phyloP scores from a whole-genome alignment of 2,329 filamentous ascomycete genomes.

The Periconia sp. region DNA sequence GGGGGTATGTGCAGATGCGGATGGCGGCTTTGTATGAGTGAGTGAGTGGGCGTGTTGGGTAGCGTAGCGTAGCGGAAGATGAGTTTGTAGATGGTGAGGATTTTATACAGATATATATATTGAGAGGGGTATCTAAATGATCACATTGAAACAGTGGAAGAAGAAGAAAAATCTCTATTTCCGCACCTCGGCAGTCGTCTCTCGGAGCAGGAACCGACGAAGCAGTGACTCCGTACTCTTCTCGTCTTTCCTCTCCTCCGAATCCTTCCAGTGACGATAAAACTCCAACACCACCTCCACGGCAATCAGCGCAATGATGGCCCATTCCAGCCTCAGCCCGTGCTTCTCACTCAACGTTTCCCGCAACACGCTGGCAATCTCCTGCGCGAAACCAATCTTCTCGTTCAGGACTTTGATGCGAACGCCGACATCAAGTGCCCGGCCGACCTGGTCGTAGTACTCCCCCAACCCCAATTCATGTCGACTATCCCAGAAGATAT shows the following conservation, averaged over 20 bases:
- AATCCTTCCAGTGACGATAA: slow-evolving; percentile 69
- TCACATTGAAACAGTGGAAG: neutral
- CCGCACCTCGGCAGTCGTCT: slow-evolving; percentile 3
- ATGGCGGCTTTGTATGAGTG: slow-evolving; percentile 21
- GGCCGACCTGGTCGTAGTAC: slow-evolving; percentile 93
- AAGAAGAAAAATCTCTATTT: slow-evolving; percentile 2
- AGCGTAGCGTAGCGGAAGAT: too few relatives aligned
- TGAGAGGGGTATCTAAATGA: neutral
- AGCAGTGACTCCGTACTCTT: slow-evolving; percentile 45
- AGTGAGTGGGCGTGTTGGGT: too few relatives aligned
- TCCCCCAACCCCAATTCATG: slow-evolving; percentile 88
- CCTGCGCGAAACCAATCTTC: slow-evolving; percentile 96
- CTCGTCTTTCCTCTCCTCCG: slow-evolving; percentile 47
- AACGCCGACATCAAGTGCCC: slow-evolving; percentile 85
- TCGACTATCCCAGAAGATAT: slow-evolving; percentile 93
- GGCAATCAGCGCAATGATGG: slow-evolving; percentile 90
- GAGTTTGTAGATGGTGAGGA: too few relatives aligned
- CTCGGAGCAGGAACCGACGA: slow-evolving; percentile 37
- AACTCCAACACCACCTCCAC: slow-evolving; percentile 92
- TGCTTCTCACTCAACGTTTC: slow-evolving; percentile 91
- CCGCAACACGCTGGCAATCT: slow-evolving; percentile 86
- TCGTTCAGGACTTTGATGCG: slow-evolving; percentile 91
- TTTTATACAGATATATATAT: too few relatives aligned
- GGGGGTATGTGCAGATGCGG: slow-evolving; percentile 33
- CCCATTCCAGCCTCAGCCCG: slow-evolving; percentile 85